Percentiles rank a stretch among this genome's conserved stretches.
These are phyloP conservation scores for Wickerhamomyces bovis DNA, from an alignment of 805 yeast genomes.

Conservation along the genomic window DNA sequence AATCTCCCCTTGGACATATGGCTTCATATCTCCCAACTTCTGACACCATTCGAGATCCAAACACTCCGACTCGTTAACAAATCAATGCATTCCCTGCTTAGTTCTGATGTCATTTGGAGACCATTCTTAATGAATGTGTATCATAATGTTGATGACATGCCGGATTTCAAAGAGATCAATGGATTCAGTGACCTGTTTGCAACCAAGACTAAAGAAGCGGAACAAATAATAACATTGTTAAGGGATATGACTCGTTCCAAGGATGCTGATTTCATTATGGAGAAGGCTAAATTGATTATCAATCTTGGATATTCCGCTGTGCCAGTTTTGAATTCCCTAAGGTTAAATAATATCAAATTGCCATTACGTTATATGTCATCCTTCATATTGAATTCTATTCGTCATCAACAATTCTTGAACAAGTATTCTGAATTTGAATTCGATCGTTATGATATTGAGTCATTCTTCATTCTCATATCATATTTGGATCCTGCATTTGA, in stretches of 20 bases:
- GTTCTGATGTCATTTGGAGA: constrained; percentile 16
- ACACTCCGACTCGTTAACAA: constrained; percentile 6
- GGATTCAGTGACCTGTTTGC: constrained; percentile 2
- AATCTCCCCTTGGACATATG: constrained; percentile 17
- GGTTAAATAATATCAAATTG: constrained; percentile 5
- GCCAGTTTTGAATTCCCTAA: constrained; percentile 10
- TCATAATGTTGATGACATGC: constrained; percentile 6
- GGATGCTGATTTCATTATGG: constrained; percentile 3
- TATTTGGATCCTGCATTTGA: constrained; percentile 19
- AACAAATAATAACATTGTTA: neutral
- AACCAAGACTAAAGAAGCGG: constrained; percentile 7
- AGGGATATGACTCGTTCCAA: neutral
- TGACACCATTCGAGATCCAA: constrained; percentile 11
- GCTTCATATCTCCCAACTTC: constrained; percentile 3
- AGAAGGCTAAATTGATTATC: constrained; percentile 6
- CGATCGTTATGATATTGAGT: constrained; percentile 9
- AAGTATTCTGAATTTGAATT: neutral
- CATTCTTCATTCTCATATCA: constrained; percentile 5
- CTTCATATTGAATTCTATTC: constrained; percentile 7
- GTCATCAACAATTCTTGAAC: constrained; percentile 3
- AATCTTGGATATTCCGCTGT: constrained; percentile 4
- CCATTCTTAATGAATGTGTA: constrained; percentile 10
- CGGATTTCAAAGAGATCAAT: neutral
- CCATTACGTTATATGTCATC: constrained; percentile 9
- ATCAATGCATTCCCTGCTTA: neutral